Conservation (phyloP, 805 yeast genomes). For the Candida mattraensis region DNA sequence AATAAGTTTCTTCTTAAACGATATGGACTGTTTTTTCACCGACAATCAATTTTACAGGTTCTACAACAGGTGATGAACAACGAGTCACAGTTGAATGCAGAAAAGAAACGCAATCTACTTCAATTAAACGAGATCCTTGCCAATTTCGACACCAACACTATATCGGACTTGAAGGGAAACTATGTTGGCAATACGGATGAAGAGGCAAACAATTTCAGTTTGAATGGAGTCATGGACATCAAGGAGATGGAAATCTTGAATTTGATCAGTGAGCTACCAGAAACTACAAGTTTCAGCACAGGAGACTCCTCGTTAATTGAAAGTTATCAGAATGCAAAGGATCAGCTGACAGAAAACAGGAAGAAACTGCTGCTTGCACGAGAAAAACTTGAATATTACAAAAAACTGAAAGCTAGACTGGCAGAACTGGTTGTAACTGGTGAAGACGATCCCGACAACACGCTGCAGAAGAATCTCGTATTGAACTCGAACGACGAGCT, state of each 20-base stretch:
- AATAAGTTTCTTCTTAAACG: constrained; percentile 16
- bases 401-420: constrained; percentile 14
- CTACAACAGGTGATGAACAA: constrained; percentile 29
- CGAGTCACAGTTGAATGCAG: constrained; percentile 19
- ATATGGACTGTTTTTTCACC: constrained; percentile 27
- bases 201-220: constrained; percentile 16
- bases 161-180: constrained; percentile 28
- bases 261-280: constrained; percentile 33
- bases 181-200: constrained; percentile 14
- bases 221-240: constrained; percentile 25
- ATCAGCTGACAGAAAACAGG: constrained; percentile 17
- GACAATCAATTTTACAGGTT: constrained; percentile 32
- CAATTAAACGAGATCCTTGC: constrained; percentile 28
- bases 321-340: constrained; percentile 24
- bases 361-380: constrained; percentile 13
- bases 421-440: constrained; percentile 9
- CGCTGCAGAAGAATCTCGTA: constrained; percentile 24
- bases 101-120: constrained; percentile 23
- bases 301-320: constrained; percentile 23
- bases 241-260: constrained; percentile 25
- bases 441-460: constrained; percentile 10
- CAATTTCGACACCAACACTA: constrained; percentile 21
- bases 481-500: constrained; percentile 24
- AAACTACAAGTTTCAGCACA: constrained; percentile 20
- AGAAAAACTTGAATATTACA: constrained; percentile 20